phyloP scores from a whole-genome alignment of 148 eudicot species.

The Rhododendron molle region DNA sequence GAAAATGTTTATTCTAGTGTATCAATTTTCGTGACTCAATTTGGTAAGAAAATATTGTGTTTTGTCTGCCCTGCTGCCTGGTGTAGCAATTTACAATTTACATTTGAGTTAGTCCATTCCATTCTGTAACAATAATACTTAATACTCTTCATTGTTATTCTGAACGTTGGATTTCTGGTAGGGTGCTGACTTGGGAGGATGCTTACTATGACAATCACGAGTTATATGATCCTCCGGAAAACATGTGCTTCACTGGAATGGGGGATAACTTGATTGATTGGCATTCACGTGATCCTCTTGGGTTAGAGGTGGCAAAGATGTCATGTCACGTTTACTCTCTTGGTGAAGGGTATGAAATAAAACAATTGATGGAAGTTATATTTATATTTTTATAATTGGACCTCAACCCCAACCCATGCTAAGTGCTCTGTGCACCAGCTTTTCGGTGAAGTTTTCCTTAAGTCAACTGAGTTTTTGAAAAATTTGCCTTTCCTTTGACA shows the following conservation, averaged over 20 bases:
- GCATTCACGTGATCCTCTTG: conserved; percentile 58
- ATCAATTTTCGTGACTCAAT: conserved; percentile 3
- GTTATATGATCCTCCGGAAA: conserved; percentile 32
- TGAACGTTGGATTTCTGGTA: conserved; percentile 22
- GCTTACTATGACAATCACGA: conserved; percentile 57
- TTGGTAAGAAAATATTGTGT: neutral
- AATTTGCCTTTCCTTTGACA: neutral
- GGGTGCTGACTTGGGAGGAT: conserved; percentile 87
- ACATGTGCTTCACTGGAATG: conserved; percentile 23
- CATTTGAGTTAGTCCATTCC: neutral
- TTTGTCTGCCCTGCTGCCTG: neutral
- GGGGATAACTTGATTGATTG: conserved; percentile 37
- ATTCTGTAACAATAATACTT: neutral
- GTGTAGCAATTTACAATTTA: neutral
- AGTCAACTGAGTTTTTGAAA: neutral
- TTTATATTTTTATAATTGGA: neutral
- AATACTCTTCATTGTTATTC: conserved; percentile 5
- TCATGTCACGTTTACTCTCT: conserved; percentile 72
- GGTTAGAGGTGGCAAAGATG: conserved; percentile 81
- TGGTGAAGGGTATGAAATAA: conserved; percentile 84
- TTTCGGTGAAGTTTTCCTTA: neutral
- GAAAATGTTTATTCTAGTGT: neutral
- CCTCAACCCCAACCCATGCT: neutral
- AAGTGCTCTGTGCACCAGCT: neutral
- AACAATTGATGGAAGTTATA: neutral